Conservation (phyloP, 148 eudicot species). For the Polygonum maritimum region DNA sequence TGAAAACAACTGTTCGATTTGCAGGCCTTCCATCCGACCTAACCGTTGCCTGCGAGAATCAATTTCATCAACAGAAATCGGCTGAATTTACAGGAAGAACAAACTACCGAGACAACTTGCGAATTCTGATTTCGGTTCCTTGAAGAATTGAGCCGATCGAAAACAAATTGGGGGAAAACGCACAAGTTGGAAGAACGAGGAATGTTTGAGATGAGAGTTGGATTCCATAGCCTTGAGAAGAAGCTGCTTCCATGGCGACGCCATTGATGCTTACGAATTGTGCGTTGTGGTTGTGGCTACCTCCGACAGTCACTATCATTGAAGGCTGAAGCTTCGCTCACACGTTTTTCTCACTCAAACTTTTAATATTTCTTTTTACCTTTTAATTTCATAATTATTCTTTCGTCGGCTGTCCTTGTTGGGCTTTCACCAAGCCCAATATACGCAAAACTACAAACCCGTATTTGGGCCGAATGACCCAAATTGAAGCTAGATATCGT, state of each 20-base stretch:
- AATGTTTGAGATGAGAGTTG: conserved; percentile 66
- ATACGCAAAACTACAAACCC: too few species aligned
- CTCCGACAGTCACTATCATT: neutral
- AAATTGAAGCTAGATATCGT: too few species aligned
- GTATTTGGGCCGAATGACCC: too few species aligned
- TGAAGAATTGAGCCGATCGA: neutral
- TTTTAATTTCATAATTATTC: too few species aligned
- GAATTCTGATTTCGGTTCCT: neutral
- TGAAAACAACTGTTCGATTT: conserved; percentile 88
- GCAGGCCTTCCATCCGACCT: conserved; percentile 63
- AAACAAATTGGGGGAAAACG: neutral
- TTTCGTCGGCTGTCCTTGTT: too few species aligned
- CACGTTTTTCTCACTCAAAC: too few species aligned
- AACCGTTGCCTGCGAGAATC: conserved; percentile 46
- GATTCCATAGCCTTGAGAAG: conserved; percentile 60
- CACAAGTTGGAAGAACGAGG: conserved; percentile 76
- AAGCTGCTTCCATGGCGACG: conserved; percentile 77
- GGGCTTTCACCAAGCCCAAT: too few species aligned
- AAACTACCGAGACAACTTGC: neutral
- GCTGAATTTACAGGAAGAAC: neutral
- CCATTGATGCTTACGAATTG: conserved; percentile 9
- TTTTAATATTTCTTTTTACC: too few species aligned
- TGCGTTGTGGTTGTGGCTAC: neutral
- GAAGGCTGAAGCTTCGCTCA: too few species aligned
- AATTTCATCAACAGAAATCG: neutral